Evolutionary conservation across 2,329 filamentous ascomycete genomes (phyloP), one percentile per base, ranked within the genome.

Genomic region (Thielaviopsis musarum): DNA sequence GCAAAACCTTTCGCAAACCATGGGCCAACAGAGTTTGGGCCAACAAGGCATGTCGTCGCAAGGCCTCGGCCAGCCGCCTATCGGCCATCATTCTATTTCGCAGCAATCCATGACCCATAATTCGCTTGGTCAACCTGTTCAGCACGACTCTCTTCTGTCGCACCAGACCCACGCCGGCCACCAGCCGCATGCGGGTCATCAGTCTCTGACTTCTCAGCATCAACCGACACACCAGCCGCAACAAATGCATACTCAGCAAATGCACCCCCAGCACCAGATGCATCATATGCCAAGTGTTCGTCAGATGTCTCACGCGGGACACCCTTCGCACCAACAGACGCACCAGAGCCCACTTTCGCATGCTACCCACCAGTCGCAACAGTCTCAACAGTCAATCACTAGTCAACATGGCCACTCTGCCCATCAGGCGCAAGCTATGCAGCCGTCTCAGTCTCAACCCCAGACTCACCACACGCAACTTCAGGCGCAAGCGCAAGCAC

Each of bases 131-230:
- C 74, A 75, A 64, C 66, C 72, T 55, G 71, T 74, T 57, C 70
- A 72, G 56, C 73, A 71, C 65, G 71, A 75, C 56, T 64, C 70
- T 2, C 69, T 76, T 22, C 67, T 75, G 56, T 73, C 74, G 13
- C 75, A 75, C 53, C 71, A 74, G 60, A 66, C 71, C 15, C 69
- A 71, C 41, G 70, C 69, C 41, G 66, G 70, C 28, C 65, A 64
- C 45, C 63, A 63, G 30, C 52, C 62, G 19, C 63, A 65, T 28
- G 66, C 67, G 58, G 61, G 66, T 24, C 67, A 69, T 60, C 67
- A 67, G 45, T 67, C 67, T 41, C 66, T 60, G 22, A 19, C 58
- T 24, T 52, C 67, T n/a, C 67, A 68, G 38, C 67, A 68, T 60
- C 64, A 65, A 38, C 51, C 59, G 21, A 41, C 59, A n/a, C 59